phyloP scores from a whole-genome alignment of 768 basidiomycete genomes.

The Hebeloma cylindrosporum region DNA sequence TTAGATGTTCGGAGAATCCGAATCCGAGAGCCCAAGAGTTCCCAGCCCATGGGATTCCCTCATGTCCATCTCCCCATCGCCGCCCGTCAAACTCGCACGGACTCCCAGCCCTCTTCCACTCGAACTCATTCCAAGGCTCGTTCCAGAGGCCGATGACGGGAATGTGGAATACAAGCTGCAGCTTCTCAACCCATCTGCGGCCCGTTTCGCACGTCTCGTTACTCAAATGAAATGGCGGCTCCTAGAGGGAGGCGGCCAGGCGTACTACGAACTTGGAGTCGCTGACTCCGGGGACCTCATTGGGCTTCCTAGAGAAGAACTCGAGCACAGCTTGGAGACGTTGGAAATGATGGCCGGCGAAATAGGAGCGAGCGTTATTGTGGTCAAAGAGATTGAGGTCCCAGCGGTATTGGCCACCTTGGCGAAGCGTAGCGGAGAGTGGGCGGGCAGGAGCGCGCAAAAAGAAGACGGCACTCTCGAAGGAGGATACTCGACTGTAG shows the following conservation, averaged over 20 bases:
- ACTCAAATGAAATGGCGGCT: slow-evolving; percentile 97
- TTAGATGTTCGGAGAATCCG: slow-evolving; percentile 79
- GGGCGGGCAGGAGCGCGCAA: slow-evolving; percentile 33
- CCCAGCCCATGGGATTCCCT: slow-evolving; percentile 84
- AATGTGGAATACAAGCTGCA: slow-evolving; percentile 96
- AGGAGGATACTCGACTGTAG: slow-evolving; percentile 29
- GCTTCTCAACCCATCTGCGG: slow-evolving; percentile 72
- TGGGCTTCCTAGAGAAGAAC: slow-evolving; percentile 69
- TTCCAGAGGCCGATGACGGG: slow-evolving; percentile 80
- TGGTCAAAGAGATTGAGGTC: slow-evolving; percentile 87
- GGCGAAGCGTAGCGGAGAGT: slow-evolving; percentile 36
- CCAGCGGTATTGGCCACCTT: slow-evolving; percentile 50
- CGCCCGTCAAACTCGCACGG: slow-evolving; percentile 25
- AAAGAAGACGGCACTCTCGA: slow-evolving; percentile 29
- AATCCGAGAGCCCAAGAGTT: slow-evolving; percentile 76
- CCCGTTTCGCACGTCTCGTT: slow-evolving; percentile 79
- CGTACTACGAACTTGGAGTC: slow-evolving; percentile 82
- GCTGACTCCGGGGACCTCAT: slow-evolving; percentile 87
- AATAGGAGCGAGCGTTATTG: slow-evolving; percentile 88
- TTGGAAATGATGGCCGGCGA: slow-evolving; percentile 94
- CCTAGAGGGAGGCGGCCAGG: slow-evolving; percentile 80
- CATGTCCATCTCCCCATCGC: slow-evolving; percentile 53
- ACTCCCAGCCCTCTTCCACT: slow-evolving; percentile 32
- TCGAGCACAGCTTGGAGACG: slow-evolving; percentile 81
- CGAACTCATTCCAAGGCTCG: slow-evolving; percentile 59